phyloP scores from a whole-genome alignment of 257 asterid genomes.

The Lavandula angustifolia region DNA sequence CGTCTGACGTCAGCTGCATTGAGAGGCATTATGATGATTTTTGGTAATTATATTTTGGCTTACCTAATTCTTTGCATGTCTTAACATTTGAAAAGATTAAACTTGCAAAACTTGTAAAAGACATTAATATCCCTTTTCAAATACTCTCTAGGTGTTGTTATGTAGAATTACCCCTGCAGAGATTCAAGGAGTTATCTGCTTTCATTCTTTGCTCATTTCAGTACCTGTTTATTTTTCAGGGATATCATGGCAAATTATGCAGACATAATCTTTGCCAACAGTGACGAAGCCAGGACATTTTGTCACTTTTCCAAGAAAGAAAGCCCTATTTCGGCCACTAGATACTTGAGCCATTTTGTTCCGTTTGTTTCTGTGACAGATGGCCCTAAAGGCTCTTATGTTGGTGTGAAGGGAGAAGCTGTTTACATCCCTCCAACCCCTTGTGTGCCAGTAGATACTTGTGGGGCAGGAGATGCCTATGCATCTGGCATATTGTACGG shows the following conservation, averaged over 20 bases:
- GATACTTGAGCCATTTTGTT: slow-evolving; percentile 93
- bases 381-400: slow-evolving; percentile 88
- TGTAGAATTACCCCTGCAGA: not conserved
- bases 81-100: not conserved
- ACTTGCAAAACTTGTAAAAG: not conserved
- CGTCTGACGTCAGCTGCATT: slow-evolving; percentile 91
- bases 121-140: not conserved
- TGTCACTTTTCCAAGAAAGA: slow-evolving; percentile 75
- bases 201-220: not conserved
- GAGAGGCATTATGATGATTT: slow-evolving; percentile 90
- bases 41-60: slow-evolving; percentile 53
- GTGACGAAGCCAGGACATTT: slow-evolving; percentile 81
- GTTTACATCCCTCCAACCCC: slow-evolving; percentile 88
- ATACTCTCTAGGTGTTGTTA: slow-evolving; percentile 5
- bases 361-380: slow-evolving; percentile 96
- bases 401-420: slow-evolving; percentile 91
- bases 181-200: not conserved
- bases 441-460: slow-evolving; percentile 78
- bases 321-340: slow-evolving; percentile 75
- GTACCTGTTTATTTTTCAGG: slow-evolving; percentile 44
- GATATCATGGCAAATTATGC: slow-evolving; percentile 84
- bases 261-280: slow-evolving; percentile 85
- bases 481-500: slow-evolving; percentile 94
- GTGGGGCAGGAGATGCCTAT: slow-evolving; percentile 99
- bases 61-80: slow-evolving; percentile 15